Evolutionary conservation across 441 rosid species (phyloP).

Genomic region (Isatis lusitanica): DNA sequence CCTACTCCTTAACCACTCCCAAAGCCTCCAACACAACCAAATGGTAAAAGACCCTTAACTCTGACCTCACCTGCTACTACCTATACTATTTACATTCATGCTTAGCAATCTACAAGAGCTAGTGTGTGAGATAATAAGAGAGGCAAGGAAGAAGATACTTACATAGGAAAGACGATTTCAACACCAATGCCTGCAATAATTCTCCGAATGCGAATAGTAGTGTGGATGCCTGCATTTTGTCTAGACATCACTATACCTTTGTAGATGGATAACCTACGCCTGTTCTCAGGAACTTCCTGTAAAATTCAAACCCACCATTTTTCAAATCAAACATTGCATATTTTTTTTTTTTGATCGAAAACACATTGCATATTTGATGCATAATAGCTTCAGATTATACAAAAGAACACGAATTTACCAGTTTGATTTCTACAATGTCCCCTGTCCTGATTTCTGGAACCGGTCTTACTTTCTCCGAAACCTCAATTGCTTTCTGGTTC

Average conservation of each 20-base stretch:
- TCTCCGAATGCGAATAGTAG: conserved; percentile 77
- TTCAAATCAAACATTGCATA: not conserved
- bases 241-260: conserved; percentile 88
- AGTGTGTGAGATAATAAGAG: not conserved
- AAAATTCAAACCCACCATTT: conserved; percentile 11
- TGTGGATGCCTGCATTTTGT: conserved; percentile 75
- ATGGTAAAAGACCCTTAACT: not conserved
- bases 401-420: conserved; percentile 50
- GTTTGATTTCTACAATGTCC: conserved; percentile 73
- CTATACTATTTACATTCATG: not conserved
- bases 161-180: conserved; percentile 78
- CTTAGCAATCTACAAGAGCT: not conserved
- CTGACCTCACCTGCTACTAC: not conserved
- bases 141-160: conserved; percentile 34
- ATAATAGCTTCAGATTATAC: not conserved
- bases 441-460: conserved; percentile 80
- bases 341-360: too few species aligned
- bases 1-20: not conserved
- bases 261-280: conserved; percentile 64
- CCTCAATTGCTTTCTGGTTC: conserved; percentile 76
- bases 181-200: conserved; percentile 82
- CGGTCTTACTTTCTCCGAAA: conserved; percentile 57
- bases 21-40: not conserved
- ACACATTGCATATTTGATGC: not conserved
- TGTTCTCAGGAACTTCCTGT: conserved; percentile 87